Base-by-base conservation (phyloP, 306 rosid genomes). In the Sicyos baderoa region DNA sequence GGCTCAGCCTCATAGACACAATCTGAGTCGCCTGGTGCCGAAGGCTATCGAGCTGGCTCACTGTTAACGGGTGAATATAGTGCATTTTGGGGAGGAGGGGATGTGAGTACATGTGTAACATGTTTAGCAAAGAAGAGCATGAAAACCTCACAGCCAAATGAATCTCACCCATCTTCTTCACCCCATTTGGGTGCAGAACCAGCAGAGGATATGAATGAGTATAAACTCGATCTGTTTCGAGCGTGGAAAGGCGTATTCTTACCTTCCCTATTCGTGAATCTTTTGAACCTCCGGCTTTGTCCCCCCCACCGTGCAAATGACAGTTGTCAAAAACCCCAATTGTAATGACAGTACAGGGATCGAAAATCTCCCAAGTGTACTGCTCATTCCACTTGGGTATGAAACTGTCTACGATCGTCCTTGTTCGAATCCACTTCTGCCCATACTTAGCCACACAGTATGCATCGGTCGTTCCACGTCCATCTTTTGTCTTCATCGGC, bases 91-190 rank as follows among this genome's bases (percentile, higher is more conserved):
- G 91, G 77, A 86, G 76, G 76, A 86, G 74, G 14, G 91, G 91
- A 15, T 72, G 85, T 12, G 91, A 81, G 77, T 86, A 86, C 88
- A 86, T 82, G 79, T 86, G 91, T 88, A 86, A 79, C 91, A 86
- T 86, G 37, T 86, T 86, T 14, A 86, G 85, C 75, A 84, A 70
- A 42, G 91, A 86, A 49, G 91, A 86, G 78, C 91, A 86, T 11
- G 85, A 78, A 65, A 86, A 86, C 81, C 91, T 84, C 54, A 86
- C 88, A 78, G 91, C 91, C 76, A 86, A 50, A 80, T 86, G 91
- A 79, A 86, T 86, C 70, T 86, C 91, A 60, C 91, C 91, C 91
- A 84, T 86, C 70, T 86, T 86, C 86, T 86, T 86, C 82, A 86
- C 88, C 64, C 91, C 91, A 70, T 12, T 76, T 25, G 81, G 68